Evolutionary conservation across 2,329 filamentous ascomycete genomes (phyloP).

Genomic region (Rhexocercosporidium sp.): DNA sequence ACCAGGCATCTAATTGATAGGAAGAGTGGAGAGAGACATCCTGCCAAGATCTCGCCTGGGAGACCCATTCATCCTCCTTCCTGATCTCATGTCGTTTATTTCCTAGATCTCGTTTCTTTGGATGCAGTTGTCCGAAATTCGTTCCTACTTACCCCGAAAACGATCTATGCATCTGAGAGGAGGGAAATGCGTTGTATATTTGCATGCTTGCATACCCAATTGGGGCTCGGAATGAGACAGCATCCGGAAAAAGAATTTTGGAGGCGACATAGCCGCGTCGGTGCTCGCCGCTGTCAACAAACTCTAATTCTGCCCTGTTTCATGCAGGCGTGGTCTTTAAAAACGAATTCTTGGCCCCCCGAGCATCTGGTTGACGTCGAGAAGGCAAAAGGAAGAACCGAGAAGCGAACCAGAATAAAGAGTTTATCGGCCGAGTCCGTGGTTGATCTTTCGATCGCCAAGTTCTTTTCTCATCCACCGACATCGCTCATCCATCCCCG

Average conservation of each 20-base stretch:
- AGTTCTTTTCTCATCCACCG: no score
- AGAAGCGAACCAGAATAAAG: no score
- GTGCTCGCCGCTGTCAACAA: neutral
- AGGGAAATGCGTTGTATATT: neutral
- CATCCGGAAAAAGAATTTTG: neutral
- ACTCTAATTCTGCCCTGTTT: neutral
- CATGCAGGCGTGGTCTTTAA: no score
- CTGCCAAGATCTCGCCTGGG: neutral
- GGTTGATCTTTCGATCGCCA: no score
- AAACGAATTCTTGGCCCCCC: no score
- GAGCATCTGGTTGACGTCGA: no score
- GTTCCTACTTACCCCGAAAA: no score
- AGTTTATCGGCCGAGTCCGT: no score
- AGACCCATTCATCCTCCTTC: neutral
- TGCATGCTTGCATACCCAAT: neutral
- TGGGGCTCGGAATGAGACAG: neutral
- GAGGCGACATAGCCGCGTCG: neutral
- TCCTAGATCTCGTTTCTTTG: neutral
- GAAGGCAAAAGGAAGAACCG: no score
- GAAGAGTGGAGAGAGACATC: neutral
- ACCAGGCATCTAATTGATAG: neutral
- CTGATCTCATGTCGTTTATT: neutral
- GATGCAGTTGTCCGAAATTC: no score
- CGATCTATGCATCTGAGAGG: no score
- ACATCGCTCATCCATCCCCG: no score